A percentile compares a stretch with the other conserved stretches of the same genome.
phyloP scores from a whole-genome alignment of 306 rosid genomes.

The Astragalus glycyphyllos region DNA sequence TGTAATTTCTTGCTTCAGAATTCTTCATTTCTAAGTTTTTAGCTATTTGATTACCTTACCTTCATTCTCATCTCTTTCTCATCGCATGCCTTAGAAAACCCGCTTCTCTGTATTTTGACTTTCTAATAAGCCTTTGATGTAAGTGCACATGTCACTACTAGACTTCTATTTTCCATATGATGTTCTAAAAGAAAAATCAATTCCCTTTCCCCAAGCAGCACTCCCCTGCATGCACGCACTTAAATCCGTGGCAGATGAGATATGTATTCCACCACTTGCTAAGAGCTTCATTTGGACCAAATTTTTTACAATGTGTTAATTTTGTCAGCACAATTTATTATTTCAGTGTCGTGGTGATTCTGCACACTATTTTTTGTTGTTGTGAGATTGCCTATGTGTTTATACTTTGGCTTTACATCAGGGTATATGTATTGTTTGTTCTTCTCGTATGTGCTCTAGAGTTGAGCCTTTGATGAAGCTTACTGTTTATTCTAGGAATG shows the following conservation, averaged over 20 bases:
- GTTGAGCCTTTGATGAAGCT: slow-evolving; percentile 25
- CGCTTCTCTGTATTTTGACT: no score
- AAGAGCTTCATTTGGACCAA: slow-evolving; percentile 10
- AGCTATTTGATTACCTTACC: no score
- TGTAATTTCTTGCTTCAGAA: background rate
- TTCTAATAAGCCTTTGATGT: no score
- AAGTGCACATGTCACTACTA: no score
- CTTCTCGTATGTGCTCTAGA: slow-evolving; percentile 1
- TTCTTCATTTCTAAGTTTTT: background rate
- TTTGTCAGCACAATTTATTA: background rate
- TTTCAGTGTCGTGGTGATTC: slow-evolving; percentile 5
- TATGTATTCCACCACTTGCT: background rate
- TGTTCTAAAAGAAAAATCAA: no score
- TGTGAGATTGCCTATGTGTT: slow-evolving; percentile 19
- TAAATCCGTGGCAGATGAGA: no score
- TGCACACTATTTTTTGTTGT: background rate
- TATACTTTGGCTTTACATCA: slow-evolving; percentile 19
- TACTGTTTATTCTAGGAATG: slow-evolving; percentile 69
- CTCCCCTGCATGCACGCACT: no score
- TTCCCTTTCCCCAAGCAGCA: no score
- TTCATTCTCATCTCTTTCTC: no score
- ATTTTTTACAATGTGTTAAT: background rate
- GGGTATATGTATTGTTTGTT: background rate
- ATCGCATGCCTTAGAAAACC: no score
- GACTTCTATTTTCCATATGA: no score